Evolutionary conservation across 768 basidiomycete genomes (phyloP), one percentile per base, ranked within the genome.

Genomic region (Termitomyces sp.): DNA sequence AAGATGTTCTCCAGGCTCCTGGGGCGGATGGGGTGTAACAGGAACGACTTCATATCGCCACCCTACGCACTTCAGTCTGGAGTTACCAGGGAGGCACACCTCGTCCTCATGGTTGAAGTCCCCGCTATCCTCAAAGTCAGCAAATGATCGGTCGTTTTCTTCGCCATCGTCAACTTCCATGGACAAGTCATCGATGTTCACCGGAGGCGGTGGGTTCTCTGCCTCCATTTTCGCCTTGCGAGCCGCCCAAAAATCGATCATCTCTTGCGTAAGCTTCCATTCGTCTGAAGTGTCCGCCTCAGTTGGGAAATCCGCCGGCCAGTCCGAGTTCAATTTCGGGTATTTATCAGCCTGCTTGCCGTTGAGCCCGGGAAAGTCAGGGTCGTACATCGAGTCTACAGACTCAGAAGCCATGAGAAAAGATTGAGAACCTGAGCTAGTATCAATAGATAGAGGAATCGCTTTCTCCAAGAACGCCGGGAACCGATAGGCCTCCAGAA

Each of bases 251-350:
- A 52, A 57, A 27, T 57, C 51, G 9, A 57, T 46, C 56, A 57
- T 57, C n/a, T 57, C 50, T 11, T 45, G 50, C 2, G 56, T 52
- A 23, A 57, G 56, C 37, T 57, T 57, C 56, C 56, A 57, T 27
- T 57, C 56, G 28, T 57, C 56, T 14, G 56, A 57, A 11, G 56
- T 57, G 28, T 57, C 56, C 27, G 56, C 42, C 9, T 57, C 50
- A 5, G 49, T 44, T 1, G 56, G 56, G 37, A 57, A 52, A 32
- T 57, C 56, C 5, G 42, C 50, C 5, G 51, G 56, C 49, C 56
- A 57, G n/a, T 46, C 27, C 28, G 56, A 52, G 21, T 41, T 34
- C 25, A 35, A 12, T 17, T 46, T 52, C 12, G 50, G 37, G 19
- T 52, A 53, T 9, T 23, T 37, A 23, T 46, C 44, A 14, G 56